Conservation (phyloP, 805 yeast species). For the Saturnispora hagleri region DNA sequence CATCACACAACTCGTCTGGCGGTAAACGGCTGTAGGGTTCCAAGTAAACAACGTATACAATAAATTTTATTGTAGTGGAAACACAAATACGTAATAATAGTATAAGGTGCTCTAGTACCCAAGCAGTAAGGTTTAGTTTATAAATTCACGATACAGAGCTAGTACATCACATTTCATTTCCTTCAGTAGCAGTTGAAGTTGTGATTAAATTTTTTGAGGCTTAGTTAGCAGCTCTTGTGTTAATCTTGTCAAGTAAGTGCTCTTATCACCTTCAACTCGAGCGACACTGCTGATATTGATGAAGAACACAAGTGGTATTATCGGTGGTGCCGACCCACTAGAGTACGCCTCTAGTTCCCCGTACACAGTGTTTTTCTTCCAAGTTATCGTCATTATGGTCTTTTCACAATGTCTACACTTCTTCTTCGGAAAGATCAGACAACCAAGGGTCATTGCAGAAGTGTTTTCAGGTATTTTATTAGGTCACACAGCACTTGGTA, state of each 20-base stretch:
- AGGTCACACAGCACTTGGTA: slow-evolving; percentile 72
- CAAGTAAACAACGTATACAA: too few relatives aligned
- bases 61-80: too few relatives aligned
- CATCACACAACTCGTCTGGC: too few relatives aligned
- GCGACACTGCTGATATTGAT: not conserved
- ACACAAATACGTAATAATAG: too few relatives aligned
- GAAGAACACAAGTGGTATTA: slow-evolving; percentile 37
- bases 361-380: slow-evolving; percentile 60
- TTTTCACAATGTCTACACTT: slow-evolving; percentile 52
- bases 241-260: not conserved
- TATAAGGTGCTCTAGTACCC: too few relatives aligned
- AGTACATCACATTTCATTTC: too few relatives aligned
- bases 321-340: slow-evolving; percentile 66
- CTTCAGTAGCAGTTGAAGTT: too few relatives aligned
- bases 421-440: slow-evolving; percentile 53
- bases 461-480: slow-evolving; percentile 67
- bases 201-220: not conserved
- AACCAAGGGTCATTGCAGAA: slow-evolving; percentile 77
- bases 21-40: too few relatives aligned
- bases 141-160: too few relatives aligned
- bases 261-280: not conserved
- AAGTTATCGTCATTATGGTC: slow-evolving; percentile 50
- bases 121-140: too few relatives aligned
- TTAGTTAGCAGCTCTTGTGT: not conserved
- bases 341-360: slow-evolving; percentile 51